These are phyloP conservation scores for Yamadazyma endophytica DNA, from an alignment of 805 yeast genomes.

Conservation along the genomic window DNA sequence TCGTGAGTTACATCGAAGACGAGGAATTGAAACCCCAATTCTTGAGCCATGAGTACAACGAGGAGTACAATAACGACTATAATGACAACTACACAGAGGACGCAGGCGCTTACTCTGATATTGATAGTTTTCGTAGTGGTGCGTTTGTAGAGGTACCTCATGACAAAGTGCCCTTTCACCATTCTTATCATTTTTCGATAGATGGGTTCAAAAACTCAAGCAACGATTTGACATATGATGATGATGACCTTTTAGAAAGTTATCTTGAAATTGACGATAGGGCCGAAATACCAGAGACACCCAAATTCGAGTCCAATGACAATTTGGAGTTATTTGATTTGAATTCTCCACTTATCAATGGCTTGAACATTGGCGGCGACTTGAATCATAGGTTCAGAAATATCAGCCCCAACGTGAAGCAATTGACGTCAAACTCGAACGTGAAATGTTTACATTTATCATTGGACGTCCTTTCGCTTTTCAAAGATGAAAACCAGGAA, in stretches of 20 bases:
- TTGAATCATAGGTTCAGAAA: constrained; percentile 8
- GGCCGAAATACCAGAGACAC: constrained; percentile 3
- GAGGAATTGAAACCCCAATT: constrained; percentile 1
- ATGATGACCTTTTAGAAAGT: constrained; percentile 23
- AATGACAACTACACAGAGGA: constrained; percentile 6
- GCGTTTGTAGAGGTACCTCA: constrained; percentile 7
- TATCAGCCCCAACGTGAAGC: constrained; percentile 7
- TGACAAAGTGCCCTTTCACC: constrained; percentile 13
- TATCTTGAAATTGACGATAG: constrained; percentile 15
- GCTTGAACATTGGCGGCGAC: constrained; percentile 27
- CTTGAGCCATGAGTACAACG: not conserved
- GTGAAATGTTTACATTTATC: constrained; percentile 12
- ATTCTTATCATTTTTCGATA: constrained; percentile 26
- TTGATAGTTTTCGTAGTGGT: constrained; percentile 4
- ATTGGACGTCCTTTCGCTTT: constrained; percentile 10
- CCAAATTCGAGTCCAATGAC: constrained; percentile 10
- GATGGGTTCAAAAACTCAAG: constrained; percentile 11
- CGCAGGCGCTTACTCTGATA: constrained; percentile 1
- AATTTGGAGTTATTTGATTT: constrained; percentile 21
- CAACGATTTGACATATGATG: constrained; percentile 6
- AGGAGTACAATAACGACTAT: constrained; percentile 3
- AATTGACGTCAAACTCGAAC: constrained; percentile 3
- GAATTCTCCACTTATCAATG: constrained; percentile 29
- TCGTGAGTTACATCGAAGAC: constrained; percentile 5
- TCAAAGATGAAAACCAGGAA: constrained; percentile 1